Evolutionary conservation across 2,329 filamentous ascomycete genomes (phyloP), one percentile per base, ranked within the genome.

Genomic region (Aspergillus thermomutatus): DNA sequence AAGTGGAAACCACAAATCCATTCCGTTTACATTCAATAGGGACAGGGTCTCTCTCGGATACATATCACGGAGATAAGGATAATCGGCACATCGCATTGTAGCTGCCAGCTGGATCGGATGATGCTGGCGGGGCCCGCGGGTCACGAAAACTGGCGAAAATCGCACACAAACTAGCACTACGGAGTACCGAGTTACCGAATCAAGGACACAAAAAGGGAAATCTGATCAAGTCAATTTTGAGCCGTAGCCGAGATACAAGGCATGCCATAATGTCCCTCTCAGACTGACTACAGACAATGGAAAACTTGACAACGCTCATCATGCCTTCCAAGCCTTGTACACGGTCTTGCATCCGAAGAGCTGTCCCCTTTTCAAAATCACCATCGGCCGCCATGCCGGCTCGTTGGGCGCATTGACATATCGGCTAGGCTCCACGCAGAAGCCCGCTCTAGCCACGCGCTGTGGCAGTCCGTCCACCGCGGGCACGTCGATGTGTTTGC

Each of bases 391-490:
- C 90, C 92, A 96, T 67, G 88, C 86, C 0, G 88, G 84, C 50
- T 89, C 85, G 66, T 96, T 97, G 68, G 87, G 80, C 0, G 92
- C 92, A 74, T 97, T 94, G 55, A 97, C 89, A 72, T 89, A 97
- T 23, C 94, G 85, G 67, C 90, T 90, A 0, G 93, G 92, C 80
- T 99, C 94, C 46, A 96, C 87, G 73, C 92, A 96, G 78, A 97
- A 95, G 0, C 89, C 93, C 47, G 87, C 85, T 50, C 91, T 83
- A 3, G 84, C 70, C 0, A 82, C 84, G 50, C 90, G 83, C 1
- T 87, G 86, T 0, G 88, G 84, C 27, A 83, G 74, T 2, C 79
- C 80, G 31, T 77, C 80, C 23, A 80, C 78, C 57, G 75, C 87
- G 0, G 90, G 88, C 11, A 96, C 88, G 66, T 94, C 79, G 63